Evolutionary conservation across 345 rosid genomes (phyloP).

Genomic region (Balakata baccata): DNA sequence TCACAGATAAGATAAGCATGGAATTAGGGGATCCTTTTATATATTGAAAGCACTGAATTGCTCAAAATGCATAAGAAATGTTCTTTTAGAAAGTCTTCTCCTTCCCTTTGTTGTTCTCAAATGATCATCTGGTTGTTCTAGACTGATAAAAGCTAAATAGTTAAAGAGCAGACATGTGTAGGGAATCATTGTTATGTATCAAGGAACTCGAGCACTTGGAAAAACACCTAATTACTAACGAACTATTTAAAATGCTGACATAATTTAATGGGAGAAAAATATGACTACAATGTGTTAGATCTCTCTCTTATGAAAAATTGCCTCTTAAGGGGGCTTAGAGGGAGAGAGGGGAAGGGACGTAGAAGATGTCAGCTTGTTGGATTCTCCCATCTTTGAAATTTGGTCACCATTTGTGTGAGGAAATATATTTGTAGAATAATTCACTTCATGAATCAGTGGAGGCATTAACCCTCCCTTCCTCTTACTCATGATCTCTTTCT

Average conservation of each 20-base stretch:
- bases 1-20: background rate
- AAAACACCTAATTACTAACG: background rate
- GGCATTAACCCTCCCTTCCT: background rate
- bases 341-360: background rate
- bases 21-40: background rate
- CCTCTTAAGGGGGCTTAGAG: background rate
- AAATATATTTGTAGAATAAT: background rate
- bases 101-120: background rate
- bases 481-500: background rate
- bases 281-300: background rate
- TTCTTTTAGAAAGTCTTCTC: background rate
- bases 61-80: background rate
- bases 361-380: background rate
- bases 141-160: background rate
- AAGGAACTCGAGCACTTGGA: background rate
- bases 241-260: background rate
- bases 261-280: background rate
- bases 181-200: background rate
- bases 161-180: background rate
- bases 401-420: background rate
- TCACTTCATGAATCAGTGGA: background rate
- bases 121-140: background rate
- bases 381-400: background rate
- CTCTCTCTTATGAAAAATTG: background rate
- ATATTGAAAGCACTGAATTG: background rate